These are phyloP conservation scores for Rhynchosporium agropyri DNA, from an alignment of 2,329 filamentous ascomycete species.

Conservation along the genomic window DNA sequence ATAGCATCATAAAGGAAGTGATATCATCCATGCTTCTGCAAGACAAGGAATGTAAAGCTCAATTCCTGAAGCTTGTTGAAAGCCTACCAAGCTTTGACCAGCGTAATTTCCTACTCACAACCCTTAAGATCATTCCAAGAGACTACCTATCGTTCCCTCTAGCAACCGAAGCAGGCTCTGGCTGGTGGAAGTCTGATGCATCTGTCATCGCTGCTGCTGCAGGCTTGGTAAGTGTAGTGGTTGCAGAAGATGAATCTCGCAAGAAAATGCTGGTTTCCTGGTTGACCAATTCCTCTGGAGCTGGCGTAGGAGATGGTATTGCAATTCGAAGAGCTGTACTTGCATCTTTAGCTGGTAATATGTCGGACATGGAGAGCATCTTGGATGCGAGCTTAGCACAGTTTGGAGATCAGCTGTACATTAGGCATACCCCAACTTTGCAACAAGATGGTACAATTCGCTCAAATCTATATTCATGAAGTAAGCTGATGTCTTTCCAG, in stretches of 20 bases:
- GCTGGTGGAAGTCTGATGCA: constrained; percentile 41
- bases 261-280: constrained; percentile 62
- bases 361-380: constrained; percentile 54
- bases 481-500: constrained; percentile 48
- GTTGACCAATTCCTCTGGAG: constrained; percentile 65
- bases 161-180: constrained; percentile 35
- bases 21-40: constrained; percentile 33
- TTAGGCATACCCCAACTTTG: constrained; percentile 79
- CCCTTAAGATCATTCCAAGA: constrained; percentile 38
- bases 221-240: constrained; percentile 55
- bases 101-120: constrained; percentile 36
- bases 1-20: constrained; percentile 37
- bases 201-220: constrained; percentile 59
- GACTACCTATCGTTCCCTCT: constrained; percentile 33
- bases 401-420: constrained; percentile 86
- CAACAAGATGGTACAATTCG: constrained; percentile 77
- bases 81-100: constrained; percentile 39
- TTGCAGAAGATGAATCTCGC: constrained; percentile 52
- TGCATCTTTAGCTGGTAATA: constrained; percentile 56
- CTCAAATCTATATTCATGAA: constrained; percentile 7
- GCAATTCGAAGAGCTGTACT: constrained; percentile 69
- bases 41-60: constrained; percentile 26
- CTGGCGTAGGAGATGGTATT: constrained; percentile 64
- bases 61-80: constrained; percentile 36
- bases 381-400: constrained; percentile 70